Evolutionary conservation across 2,329 filamentous ascomycete species (phyloP), one percentile per base, ranked within the genome.

Genomic region (Domatiomyces catenatus): DNA sequence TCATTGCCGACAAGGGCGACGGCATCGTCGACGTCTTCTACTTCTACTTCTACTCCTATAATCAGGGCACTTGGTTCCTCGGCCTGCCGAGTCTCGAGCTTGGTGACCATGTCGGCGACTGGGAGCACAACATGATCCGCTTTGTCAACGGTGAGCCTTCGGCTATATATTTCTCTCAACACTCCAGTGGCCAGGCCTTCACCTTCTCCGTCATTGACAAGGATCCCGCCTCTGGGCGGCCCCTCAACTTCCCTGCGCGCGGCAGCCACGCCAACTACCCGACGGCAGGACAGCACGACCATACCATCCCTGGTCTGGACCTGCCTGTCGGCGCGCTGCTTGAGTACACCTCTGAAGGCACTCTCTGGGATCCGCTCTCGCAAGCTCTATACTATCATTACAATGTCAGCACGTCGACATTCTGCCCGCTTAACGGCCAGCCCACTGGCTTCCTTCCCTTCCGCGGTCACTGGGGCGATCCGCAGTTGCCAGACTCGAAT

Each of bases 201-300:
- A 71, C 68, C 2, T 84, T 80, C 59, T 43, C 48, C 8, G 56
- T 65, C 2, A 67, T 76, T 1, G 71, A 80, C 54, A 79, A 81
- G 58, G 48, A 36, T 10, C 71, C 70, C 2, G 62, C 67, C 44
- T 72, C 71, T 2, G 59, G 67, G 1, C 67, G 79, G 52, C 79
- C 80, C 1, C 64, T 82, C 26, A 67, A 69, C 20, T 84, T 79
- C 62, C 74, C 73, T 1, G 73, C 75, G 0, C 75, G 76, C 47
- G 81, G 80, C 7, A 75, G 73, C 0, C 81, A 84, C 62, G 81
- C 80, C 7, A 78, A 77, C 59, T 84, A 83, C 61, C 77, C 79
- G 17, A 76, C 73, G 5, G 47, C 64, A 10, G 80, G 59, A 1
- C 69, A 65, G 1, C 80, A 83, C 58, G 79, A 82, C 59, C 78